Evolutionary conservation across 2,329 filamentous ascomycete species (phyloP), one percentile per base, ranked within the genome.

Genomic region (Fusarium virguliforme): DNA sequence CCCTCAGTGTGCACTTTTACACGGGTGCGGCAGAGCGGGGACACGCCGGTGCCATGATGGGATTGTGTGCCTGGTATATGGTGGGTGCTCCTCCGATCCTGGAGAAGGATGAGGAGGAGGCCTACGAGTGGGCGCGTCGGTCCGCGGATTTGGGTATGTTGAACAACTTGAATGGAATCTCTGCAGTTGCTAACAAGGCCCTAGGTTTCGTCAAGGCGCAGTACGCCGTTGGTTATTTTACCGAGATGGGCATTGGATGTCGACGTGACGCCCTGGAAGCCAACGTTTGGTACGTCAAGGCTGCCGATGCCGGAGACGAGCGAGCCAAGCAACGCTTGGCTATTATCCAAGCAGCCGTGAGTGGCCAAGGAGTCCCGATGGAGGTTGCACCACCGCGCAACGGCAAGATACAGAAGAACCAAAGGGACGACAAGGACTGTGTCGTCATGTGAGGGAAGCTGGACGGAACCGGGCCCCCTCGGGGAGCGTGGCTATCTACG

Each of bases 231-330:
- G 96, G 94, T 48, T 98, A 98, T 82, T 99, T 99, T 80, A 98
- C 95, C 6, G 96, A 99, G 81, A 97, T 97, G 93, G 96, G 96
- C 69, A 98, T 99, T 75, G 96, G 96, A 55, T 98, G 94, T 80
- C 92, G 94, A 38, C 91, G 94, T 54, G 96, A 99, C 79, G 91
- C 95, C n/a, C 88, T 99, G 46, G 95, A 98, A 81, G 95, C 96
- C 74, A 99, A 99, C 77, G 93, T 97, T 34, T 98, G 95, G 95
- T 99, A 99, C 79, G 95, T 99, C 74, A 94, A 93, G 81, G 96
- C 96, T 6, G 95, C 96, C 15, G 95, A 97, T 73, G 89, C 94
- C 55, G 96, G 95, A 51, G 95, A 98, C 76, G 93, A 96, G 75
- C 90, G 94, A 64, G 96, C 96, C 56, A 95, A 92, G 80, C 92